These are phyloP conservation scores for Xylaria sp. DNA, from an alignment of 2,329 filamentous ascomycete genomes.

Conservation along the genomic window DNA sequence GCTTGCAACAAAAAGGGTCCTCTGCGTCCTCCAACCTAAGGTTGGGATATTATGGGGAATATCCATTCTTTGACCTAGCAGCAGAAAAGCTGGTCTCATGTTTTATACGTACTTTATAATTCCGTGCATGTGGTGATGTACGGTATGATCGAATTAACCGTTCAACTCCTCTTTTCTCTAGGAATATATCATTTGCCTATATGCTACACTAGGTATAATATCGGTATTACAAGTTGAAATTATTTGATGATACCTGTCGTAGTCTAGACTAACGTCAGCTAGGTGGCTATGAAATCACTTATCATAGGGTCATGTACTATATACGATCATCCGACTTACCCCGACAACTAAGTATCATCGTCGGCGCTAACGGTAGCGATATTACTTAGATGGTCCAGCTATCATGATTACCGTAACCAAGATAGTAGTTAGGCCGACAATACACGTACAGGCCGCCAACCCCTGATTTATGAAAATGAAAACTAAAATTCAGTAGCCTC, in stretches of 20 bases:
- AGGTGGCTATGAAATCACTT: neutral
- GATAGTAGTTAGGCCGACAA: slow-evolving; percentile 3
- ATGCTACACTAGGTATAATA: neutral
- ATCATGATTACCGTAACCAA: slow-evolving; percentile 1
- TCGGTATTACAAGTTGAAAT: neutral
- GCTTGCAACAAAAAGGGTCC: neutral
- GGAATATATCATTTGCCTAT: neutral
- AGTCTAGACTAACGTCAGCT: neutral
- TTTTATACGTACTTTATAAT: neutral
- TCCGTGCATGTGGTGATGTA: neutral
- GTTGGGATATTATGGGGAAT: neutral
- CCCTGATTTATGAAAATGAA: neutral
- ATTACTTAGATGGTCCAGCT: neutral
- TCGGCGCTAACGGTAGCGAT: neutral
- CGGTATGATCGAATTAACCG: neutral
- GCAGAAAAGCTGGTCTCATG: neutral
- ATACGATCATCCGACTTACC: neutral
- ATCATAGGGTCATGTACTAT: neutral
- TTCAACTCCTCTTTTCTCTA: neutral
- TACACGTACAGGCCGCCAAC: neutral
- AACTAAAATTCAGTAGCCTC: neutral
- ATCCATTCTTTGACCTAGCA: neutral
- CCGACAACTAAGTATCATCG: slow-evolving; percentile 2
- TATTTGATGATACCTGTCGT: neutral
- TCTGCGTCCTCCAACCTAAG: neutral